Conservation (phyloP, 352 stramenopile genomes). For the Globisporangium nunn region DNA sequence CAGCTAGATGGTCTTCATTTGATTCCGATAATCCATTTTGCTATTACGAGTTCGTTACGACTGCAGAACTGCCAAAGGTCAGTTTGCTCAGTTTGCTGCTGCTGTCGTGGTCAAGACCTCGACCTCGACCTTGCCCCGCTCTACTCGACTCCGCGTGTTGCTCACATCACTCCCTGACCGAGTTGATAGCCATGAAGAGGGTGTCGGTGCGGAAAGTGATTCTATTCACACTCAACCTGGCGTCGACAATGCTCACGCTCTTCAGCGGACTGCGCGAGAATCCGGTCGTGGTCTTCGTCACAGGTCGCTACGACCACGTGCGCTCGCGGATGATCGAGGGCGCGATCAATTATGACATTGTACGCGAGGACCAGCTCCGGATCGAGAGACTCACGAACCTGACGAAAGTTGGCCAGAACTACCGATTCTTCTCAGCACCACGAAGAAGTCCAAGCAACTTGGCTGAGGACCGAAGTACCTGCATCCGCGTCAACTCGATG, state of each 20-base stretch:
- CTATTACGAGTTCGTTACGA: too few relatives aligned
- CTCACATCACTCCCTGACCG: too few relatives aligned
- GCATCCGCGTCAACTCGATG: constrained; percentile 34
- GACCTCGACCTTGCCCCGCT: not conserved
- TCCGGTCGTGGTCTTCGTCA: constrained; percentile 18
- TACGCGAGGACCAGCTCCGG: constrained; percentile 14
- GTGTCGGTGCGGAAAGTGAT: constrained; percentile 6
- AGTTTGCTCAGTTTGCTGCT: too few relatives aligned
- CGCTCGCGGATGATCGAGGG: constrained; percentile 16
- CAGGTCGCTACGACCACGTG: constrained; percentile 17
- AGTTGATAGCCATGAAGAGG: not conserved
- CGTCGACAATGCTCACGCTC: constrained; percentile 23
- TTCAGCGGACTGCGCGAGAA: constrained; percentile 28
- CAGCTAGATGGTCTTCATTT: too few relatives aligned
- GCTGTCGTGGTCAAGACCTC: not conserved
- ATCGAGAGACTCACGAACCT: constrained; percentile 14
- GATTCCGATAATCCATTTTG: too few relatives aligned
- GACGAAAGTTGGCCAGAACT: constrained; percentile 13
- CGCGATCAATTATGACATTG: constrained; percentile 24
- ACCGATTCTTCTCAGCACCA: constrained; percentile 24
- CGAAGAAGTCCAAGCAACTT: constrained; percentile 24
- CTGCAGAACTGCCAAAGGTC: too few relatives aligned
- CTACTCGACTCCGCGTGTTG: too few relatives aligned
- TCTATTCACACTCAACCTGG: constrained; percentile 14
- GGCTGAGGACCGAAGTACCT: constrained; percentile 32